Evolutionary conservation across 768 basidiomycete genomes (phyloP).

Genomic region (Trametopsis cervina): DNA sequence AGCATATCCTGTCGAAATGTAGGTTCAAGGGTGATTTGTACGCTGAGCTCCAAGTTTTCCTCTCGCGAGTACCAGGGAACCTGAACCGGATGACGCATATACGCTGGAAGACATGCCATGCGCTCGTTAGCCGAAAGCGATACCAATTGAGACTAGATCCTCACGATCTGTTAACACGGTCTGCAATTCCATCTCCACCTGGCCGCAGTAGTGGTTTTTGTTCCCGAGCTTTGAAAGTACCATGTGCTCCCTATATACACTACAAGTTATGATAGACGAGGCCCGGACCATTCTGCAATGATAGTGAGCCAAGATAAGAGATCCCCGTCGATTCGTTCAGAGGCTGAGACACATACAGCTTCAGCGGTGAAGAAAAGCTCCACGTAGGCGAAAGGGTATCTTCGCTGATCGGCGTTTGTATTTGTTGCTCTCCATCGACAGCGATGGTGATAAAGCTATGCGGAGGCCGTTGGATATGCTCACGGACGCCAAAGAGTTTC

Average conservation of each 20-base stretch:
- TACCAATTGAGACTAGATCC: not conserved
- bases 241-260: conserved; percentile 4
- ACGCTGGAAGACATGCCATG: no score
- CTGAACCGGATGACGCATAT: not conserved
- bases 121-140: not conserved
- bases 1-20: not conserved
- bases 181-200: conserved; percentile 2
- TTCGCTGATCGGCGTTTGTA: not conserved
- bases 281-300: conserved; percentile 4
- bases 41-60: not conserved
- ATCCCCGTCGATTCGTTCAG: not conserved
- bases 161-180: conserved; percentile 2
- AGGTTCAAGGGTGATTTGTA: not conserved
- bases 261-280: conserved; percentile 4
- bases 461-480: conserved; percentile 1
- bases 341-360: conserved; percentile 1
- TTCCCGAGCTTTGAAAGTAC: not conserved
- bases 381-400: conserved; percentile 5
- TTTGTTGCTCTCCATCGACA: conserved; percentile 12
- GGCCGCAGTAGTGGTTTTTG: conserved; percentile 3
- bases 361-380: conserved; percentile 1
- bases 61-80: not conserved
- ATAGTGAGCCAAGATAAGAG: not conserved
- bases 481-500: not conserved
- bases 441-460: conserved; percentile 7